Base-by-base conservation (phyloP, 768 basidiomycete genomes). In the Lactarius akahatsu region DNA sequence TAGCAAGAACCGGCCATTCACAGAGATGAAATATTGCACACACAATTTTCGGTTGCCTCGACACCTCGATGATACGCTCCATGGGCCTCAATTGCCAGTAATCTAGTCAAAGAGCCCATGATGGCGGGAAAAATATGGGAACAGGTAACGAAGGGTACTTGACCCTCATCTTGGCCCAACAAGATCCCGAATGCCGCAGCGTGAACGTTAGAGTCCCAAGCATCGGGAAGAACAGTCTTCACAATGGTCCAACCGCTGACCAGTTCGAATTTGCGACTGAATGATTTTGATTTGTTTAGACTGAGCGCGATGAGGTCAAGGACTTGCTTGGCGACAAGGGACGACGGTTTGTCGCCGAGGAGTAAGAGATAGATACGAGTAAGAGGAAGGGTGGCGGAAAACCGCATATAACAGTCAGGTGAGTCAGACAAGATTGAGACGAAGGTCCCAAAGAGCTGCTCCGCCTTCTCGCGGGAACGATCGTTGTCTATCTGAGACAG, bases 231-330 rank as follows among this genome's bases (percentile, higher is more conserved):
- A 32, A 89, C 83, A 4, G 81, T 81, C 73, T 86, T 89, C 41
- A 96, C 74, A 2, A 90, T 80, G 56, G 81, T 86, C 90, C 94
- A 96, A 10, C 95, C 95, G 61, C 88, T 88, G 43, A 91, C 86
- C 1, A 90, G 78, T 74, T 96, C 94, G 70, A 96, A 94, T 71
- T 91, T 94, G 63, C 89, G 81, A 56, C 78, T 82, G 77, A 95
- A 97, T 2, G 86, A 83, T 11, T 82, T 73, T 0, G 86, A 86
- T 34, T 80, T 75, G 18, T 76, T 76, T 34, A 88, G 78, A 65
- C 86, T 82, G 61, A 87, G 78, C 2, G 80, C 79, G 10, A 92
- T 80, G 23, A 94, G 76, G 1, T 76, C 76, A 1, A 93, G 78
- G 47, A 92, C 80, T 68, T 86, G 83, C 32, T 82, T 79, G 13